Conservation (phyloP, 495 filamentous ascomycete genomes). For the Penicillium silybi region DNA sequence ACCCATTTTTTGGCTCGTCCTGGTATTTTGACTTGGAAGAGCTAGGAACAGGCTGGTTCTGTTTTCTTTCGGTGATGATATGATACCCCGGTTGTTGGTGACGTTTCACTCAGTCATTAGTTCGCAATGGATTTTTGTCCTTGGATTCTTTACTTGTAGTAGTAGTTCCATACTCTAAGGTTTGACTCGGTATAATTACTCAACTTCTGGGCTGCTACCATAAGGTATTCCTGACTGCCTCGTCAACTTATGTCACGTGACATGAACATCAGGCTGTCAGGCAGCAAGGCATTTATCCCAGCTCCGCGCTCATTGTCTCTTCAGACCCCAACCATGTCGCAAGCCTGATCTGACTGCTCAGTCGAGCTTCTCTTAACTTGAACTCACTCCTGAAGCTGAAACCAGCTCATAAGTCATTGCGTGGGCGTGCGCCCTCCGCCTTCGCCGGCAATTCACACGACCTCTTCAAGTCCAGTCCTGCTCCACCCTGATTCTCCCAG, state of each 20-base stretch:
- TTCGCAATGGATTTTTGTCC: not conserved
- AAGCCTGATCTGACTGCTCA: not conserved
- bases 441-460: constrained; percentile 2
- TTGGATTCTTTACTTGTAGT: not conserved
- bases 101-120: not conserved
- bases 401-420: not conserved
- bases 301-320: constrained; percentile 14
- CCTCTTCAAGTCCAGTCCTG: not conserved
- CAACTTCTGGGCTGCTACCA: not conserved
- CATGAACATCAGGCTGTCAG: constrained; percentile 1
- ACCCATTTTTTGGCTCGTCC: constrained; percentile 1
- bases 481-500: not conserved
- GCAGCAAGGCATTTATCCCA: constrained; percentile 3
- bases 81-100: constrained; percentile 27
- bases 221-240: not conserved
- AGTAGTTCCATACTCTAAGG: not conserved
- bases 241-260: not conserved
- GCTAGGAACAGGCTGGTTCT: constrained; percentile 17
- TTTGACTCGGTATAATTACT: not conserved
- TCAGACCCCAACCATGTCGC: constrained; percentile 7
- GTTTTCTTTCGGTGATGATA: constrained; percentile 21
- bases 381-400: not conserved
- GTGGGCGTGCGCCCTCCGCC: constrained; percentile 5
- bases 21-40: constrained; percentile 4
- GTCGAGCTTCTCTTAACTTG: constrained; percentile 2